Evolutionary conservation across 192 early-diverging fungal species (phyloP).

Genomic region (Backusella tarrabulga): DNA sequence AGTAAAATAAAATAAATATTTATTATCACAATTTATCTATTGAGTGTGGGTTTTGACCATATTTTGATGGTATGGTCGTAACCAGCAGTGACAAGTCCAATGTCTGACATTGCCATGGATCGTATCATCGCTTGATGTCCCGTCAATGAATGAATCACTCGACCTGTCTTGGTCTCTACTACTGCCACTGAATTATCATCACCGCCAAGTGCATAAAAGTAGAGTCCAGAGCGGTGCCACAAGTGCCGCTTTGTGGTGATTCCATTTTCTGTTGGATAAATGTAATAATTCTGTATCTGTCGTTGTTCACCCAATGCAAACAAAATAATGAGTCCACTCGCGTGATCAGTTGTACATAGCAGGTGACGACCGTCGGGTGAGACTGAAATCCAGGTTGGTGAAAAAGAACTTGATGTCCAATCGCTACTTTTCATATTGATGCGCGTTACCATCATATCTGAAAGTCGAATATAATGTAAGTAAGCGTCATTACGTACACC

Average conservation of each 20-base stretch:
- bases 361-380: slow-evolving; percentile 59
- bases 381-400: slow-evolving; percentile 62
- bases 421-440: slow-evolving; percentile 80
- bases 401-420: slow-evolving; percentile 68
- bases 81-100: slow-evolving; percentile 49
- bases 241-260: slow-evolving; percentile 61
- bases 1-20: background rate
- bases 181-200: slow-evolving; percentile 57
- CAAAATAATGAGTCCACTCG: slow-evolving; percentile 63
- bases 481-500: slow-evolving; percentile 70
- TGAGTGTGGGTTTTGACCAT: slow-evolving; percentile 35
- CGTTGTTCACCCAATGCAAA: slow-evolving; percentile 42
- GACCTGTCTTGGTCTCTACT: slow-evolving; percentile 49
- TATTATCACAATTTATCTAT: background rate
- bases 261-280: slow-evolving; percentile 47
- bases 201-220: slow-evolving; percentile 62
- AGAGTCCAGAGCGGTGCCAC: slow-evolving; percentile 58
- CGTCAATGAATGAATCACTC: slow-evolving; percentile 42
- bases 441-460: slow-evolving; percentile 24
- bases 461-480: slow-evolving; percentile 65
- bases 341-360: slow-evolving; percentile 58
- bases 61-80: slow-evolving; percentile 61
- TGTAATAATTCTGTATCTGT: slow-evolving; percentile 61
- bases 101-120: slow-evolving; percentile 42
- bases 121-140: slow-evolving; percentile 60